These are phyloP conservation scores for Rhizopogon sp. DNA, from an alignment of 768 basidiomycete species.

Conservation along the genomic window DNA sequence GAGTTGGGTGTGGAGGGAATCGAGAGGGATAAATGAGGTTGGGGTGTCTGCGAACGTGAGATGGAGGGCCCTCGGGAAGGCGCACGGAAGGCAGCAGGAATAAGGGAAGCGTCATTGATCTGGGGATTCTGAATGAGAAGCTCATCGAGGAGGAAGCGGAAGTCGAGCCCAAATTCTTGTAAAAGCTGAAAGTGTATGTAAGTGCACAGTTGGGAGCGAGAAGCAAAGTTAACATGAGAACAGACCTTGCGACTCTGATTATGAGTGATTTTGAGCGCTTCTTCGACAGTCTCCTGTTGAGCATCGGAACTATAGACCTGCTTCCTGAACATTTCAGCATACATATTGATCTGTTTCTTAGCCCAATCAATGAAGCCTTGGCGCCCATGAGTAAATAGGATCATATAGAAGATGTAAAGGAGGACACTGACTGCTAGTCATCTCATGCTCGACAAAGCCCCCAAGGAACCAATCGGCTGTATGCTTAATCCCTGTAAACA, in stretches of 20 bases:
- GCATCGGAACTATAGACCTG: slow-evolving; percentile 89
- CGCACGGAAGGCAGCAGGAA: slow-evolving; percentile 10
- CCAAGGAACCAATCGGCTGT: slow-evolving; percentile 98
- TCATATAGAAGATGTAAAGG: background rate
- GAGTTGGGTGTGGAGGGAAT: slow-evolving; percentile 17
- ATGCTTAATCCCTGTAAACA: slow-evolving; percentile 93
- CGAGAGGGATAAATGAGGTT: slow-evolving; percentile 8
- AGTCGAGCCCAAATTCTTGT: slow-evolving; percentile 92
- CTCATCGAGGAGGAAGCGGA: slow-evolving; percentile 85
- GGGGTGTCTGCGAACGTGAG: slow-evolving; percentile 12
- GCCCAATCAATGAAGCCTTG: slow-evolving; percentile 95
- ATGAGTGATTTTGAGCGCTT: slow-evolving; percentile 73
- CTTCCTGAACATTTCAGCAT: slow-evolving; percentile 79
- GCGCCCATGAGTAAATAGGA: background rate
- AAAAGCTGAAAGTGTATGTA: slow-evolving; percentile 48
- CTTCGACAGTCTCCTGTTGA: slow-evolving; percentile 64
- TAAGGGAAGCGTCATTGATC: slow-evolving; percentile 28
- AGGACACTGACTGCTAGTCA: slow-evolving; percentile 72
- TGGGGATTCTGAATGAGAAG: slow-evolving; percentile 52
- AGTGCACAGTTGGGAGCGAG: background rate
- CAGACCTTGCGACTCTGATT: slow-evolving; percentile 80
- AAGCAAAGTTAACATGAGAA: background rate
- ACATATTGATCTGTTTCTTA: slow-evolving; percentile 76
- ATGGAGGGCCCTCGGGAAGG: slow-evolving; percentile 19
- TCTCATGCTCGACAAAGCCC: slow-evolving; percentile 93